phyloP scores from a whole-genome alignment of 2,329 filamentous ascomycete genomes.

The Ascochyta clinopodiicola region DNA sequence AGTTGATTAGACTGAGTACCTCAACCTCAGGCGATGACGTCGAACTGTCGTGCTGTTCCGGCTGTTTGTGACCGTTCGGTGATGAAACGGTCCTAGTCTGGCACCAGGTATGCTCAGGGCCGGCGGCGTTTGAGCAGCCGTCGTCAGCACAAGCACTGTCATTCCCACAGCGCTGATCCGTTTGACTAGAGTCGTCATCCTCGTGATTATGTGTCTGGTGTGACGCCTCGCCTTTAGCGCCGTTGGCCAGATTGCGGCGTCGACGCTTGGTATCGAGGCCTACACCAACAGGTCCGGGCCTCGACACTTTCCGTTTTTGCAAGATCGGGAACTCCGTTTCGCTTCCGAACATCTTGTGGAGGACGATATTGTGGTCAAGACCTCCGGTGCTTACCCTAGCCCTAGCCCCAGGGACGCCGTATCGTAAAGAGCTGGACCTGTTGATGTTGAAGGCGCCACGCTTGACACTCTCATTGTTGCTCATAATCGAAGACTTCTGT shows the following conservation, averaged over 20 bases:
- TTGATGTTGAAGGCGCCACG: neutral
- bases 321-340: neutral
- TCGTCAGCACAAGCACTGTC: neutral
- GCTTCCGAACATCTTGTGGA: neutral
- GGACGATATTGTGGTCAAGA: neutral
- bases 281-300: neutral
- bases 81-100: neutral
- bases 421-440: too few relatives aligned
- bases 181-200: neutral
- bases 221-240: neutral
- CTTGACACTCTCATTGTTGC: neutral
- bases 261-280: neutral
- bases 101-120: too few relatives aligned
- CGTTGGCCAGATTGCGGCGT: neutral
- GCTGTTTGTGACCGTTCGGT: neutral
- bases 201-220: too few relatives aligned
- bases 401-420: neutral
- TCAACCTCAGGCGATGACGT: neutral
- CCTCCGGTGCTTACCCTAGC: neutral
- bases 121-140: neutral
- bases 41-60: neutral
- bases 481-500: neutral
- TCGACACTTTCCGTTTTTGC: conserved; percentile 20
- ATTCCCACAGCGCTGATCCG: neutral
- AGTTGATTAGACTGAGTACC: neutral